Conservation (phyloP, 2,329 filamentous ascomycete genomes). For the Neofusicoccum ribis region DNA sequence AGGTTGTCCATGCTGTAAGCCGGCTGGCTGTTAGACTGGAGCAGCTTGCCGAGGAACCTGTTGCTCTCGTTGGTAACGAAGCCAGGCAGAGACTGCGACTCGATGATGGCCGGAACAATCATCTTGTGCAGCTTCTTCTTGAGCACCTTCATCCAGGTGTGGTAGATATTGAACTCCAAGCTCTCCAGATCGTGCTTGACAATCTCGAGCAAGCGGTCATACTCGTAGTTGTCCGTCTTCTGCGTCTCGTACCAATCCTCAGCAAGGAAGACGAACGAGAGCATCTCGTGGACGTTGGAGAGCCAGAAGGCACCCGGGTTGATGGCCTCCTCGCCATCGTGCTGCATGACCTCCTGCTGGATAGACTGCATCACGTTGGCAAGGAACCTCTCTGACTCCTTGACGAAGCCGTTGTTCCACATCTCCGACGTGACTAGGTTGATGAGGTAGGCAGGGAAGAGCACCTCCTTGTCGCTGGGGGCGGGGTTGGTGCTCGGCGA, state of each 20-base stretch:
- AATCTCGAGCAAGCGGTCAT: constrained; percentile 94
- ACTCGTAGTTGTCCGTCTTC: constrained; percentile 99
- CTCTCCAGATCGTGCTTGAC: constrained; percentile 99
- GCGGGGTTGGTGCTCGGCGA: constrained; percentile 81
- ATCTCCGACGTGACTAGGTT: constrained; percentile 99
- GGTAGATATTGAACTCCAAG: constrained; percentile 99
- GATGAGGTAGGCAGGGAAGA: constrained; percentile 98
- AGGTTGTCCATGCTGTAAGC: constrained; percentile 99
- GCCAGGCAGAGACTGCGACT: constrained; percentile 94
- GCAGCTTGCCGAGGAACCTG: constrained; percentile 93
- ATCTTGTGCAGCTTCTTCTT: constrained; percentile 99
- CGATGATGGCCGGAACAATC: constrained; percentile 98
- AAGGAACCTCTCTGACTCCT: constrained; percentile 97
- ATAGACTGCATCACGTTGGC: constrained; percentile 99
- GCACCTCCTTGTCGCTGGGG: constrained; percentile 95
- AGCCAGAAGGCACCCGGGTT: constrained; percentile 98
- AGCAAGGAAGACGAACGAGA: constrained; percentile 97
- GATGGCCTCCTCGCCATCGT: constrained; percentile 94
- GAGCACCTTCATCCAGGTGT: constrained; percentile 99
- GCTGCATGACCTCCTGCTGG: constrained; percentile 98
- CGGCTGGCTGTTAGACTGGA: constrained; percentile 84
- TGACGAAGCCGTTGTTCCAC: constrained; percentile 99
- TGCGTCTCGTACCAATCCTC: constrained; percentile 99
- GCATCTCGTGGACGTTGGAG: constrained; percentile 99
- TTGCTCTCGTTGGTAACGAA: constrained; percentile 99